Percentiles rank a stretch among this genome's conserved stretches.
phyloP scores from a whole-genome alignment of 176 grass and related monocot genomes.

The Triticum timopheevii region DNA sequence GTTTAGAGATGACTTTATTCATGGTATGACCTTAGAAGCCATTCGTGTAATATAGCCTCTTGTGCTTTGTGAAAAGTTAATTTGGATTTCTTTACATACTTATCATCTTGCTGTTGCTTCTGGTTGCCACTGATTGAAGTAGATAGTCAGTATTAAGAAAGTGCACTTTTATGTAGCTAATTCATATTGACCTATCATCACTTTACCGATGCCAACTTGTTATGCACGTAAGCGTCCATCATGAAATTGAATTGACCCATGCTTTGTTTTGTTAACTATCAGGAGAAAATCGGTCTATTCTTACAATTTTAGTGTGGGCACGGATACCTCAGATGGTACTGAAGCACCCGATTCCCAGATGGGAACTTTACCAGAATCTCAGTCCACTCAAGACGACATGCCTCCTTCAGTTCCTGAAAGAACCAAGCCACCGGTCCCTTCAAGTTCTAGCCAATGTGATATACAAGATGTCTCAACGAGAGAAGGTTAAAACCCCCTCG shows the following conservation, averaged over 20 bases:
- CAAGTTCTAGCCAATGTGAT: constrained; percentile 23
- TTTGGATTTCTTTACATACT: constrained; percentile 18
- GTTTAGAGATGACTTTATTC: not conserved
- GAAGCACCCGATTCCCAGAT: constrained; percentile 17
- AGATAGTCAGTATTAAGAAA: constrained; percentile 16
- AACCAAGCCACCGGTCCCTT: constrained; percentile 19
- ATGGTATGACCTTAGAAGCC: not conserved
- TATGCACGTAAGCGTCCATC: constrained; percentile 26
- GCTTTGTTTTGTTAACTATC: constrained; percentile 32
- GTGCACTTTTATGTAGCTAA: constrained; percentile 4
- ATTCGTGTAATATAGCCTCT: not conserved
- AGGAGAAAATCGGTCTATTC: constrained; percentile 41
- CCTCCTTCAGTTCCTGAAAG: constrained; percentile 18
- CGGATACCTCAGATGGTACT: not conserved
- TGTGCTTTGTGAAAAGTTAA: not conserved
- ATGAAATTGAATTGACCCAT: constrained; percentile 18
- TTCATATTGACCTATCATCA: not conserved
- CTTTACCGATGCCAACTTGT: not conserved
- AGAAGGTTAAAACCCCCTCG: constrained; percentile 43
- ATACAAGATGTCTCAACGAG: constrained; percentile 28
- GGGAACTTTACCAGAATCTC: constrained; percentile 24
- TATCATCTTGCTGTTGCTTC: constrained; percentile 20
- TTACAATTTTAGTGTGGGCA: constrained; percentile 12
- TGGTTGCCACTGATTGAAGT: constrained; percentile 22
- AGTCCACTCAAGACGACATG: constrained; percentile 22